These are phyloP conservation scores for Lactarius vividus DNA, from an alignment of 768 basidiomycete genomes.

Conservation along the genomic window DNA sequence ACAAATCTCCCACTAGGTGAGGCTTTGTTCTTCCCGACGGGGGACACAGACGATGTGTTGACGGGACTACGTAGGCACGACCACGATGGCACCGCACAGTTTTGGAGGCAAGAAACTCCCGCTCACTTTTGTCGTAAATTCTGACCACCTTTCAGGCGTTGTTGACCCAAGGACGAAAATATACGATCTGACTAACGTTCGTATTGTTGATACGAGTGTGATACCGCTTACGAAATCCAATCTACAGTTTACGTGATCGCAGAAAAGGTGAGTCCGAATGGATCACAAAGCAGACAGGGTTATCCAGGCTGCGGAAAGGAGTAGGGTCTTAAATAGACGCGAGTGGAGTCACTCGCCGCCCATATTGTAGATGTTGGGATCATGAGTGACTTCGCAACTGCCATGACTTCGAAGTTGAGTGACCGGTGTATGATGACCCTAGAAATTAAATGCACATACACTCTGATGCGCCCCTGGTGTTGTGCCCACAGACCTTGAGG, in stretches of 20 bases:
- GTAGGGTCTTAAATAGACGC: conserved; percentile 17
- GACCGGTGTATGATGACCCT: neutral
- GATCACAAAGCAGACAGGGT: neutral
- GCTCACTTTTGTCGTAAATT: neutral
- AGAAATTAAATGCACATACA: no score
- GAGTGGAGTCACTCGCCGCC: neutral
- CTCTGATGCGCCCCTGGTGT: neutral
- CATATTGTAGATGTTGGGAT: neutral
- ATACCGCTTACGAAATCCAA: conserved; percentile 27
- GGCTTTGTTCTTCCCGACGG: neutral
- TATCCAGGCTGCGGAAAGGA: conserved; percentile 24
- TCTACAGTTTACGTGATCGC: conserved; percentile 25
- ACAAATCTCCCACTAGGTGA: conserved; percentile 25
- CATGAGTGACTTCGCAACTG: neutral
- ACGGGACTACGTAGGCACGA: conserved; percentile 10
- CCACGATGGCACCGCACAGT: conserved; percentile 23
- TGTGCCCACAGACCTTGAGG: no score
- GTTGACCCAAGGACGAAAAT: conserved; percentile 25
- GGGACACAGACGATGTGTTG: neutral
- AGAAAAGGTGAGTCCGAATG: conserved; percentile 19
- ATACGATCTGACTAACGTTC: conserved; percentile 23
- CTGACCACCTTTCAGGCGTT: conserved; percentile 17
- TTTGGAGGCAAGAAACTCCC: conserved; percentile 18
- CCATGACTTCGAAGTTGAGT: neutral
- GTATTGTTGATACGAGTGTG: conserved; percentile 24